Base-by-base conservation (phyloP, 2,329 filamentous ascomycete species). In the Taxawa tesnikishii region DNA sequence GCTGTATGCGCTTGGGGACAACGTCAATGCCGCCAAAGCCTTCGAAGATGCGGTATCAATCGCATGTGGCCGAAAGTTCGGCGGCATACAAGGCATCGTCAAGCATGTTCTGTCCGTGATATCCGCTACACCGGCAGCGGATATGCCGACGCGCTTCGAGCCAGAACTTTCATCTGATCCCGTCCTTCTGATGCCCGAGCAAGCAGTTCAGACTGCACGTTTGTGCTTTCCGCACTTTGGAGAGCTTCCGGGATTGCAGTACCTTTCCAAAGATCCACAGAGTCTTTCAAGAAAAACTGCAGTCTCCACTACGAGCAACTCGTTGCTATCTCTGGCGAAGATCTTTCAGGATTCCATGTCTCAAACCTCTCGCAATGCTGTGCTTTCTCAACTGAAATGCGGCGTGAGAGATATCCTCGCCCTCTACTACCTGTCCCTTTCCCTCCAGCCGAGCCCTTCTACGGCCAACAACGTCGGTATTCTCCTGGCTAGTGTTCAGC, bases 401-500 rank as follows among this genome's bases (percentile, higher is more conserved):
- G 81, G 84, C 2, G 84, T 96, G 15, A 76, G 84, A 26, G 90
- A 98, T 48, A 96, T 98, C 23, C 60, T 98, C 21, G 83, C 87
- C 2, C 69, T 98, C 9, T 98, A 98, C 54, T 98, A 98, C 49
- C 67, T 98, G 3, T 98, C 90, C 0, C 63, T 98, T 3, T 93
- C 90, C 0, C 67, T 98, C 3, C 90, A 94, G 42, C 87, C 90
- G 29, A 96, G 90, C 47, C 90, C 90, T 2, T 98, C 90, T 0
- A 98, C 90, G 0, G 90, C 90, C 1, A 98, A 98, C 53, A 98
- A 98, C 52, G 87, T 98, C 9, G 90, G 90, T 3, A 98, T 98
- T 34, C 67, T 98, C 16, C 73, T 98, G n/a, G 90, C 90, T 4
- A 83, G 90, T 35, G 82, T 96, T 13, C 90, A 94, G 49, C 85